These are phyloP conservation scores for Pterulicium gracile DNA, from an alignment of 1,284 basidiomycete genomes.

Conservation along the genomic window DNA sequence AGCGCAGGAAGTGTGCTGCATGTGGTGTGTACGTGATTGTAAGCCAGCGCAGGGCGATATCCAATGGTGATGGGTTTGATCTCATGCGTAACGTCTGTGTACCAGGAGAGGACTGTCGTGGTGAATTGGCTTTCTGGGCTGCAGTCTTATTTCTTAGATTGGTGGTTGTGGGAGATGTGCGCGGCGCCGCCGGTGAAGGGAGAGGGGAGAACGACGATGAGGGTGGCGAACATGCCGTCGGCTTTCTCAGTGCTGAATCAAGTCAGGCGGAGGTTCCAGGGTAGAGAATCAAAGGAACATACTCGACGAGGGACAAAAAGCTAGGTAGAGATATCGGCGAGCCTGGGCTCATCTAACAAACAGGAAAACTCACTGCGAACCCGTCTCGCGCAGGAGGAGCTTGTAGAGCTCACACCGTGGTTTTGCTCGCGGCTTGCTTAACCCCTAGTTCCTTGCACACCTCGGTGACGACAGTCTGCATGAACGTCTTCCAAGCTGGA, in stretches of 20 bases:
- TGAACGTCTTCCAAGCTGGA: conserved; percentile 21
- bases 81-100: conserved; percentile 34
- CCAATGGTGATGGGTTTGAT: no score
- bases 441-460: conserved; percentile 27
- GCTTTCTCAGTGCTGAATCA: conserved; percentile 25
- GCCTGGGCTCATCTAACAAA: no score
- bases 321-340: conserved; percentile 9
- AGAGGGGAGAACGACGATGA: conserved; percentile 33
- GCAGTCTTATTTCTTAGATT: no score
- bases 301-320: conserved; percentile 21
- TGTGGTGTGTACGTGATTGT: no score
- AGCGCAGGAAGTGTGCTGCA: no score
- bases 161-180: conserved; percentile 26
- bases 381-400: conserved; percentile 31
- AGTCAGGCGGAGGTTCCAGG: not conserved
- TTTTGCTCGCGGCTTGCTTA: conserved; percentile 10
- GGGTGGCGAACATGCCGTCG: conserved; percentile 33
- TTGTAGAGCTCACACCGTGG: conserved; percentile 32
- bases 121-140: no score
- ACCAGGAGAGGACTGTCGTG: conserved; percentile 34
- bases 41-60: no score
- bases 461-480: conserved; percentile 16
- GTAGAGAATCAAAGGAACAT: conserved; percentile 6
- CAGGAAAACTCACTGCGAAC: conserved; percentile 30
- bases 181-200: conserved; percentile 29